Evolutionary conservation across 2,329 filamentous ascomycete genomes (phyloP).

Genomic region (Aspergillus awamori): DNA sequence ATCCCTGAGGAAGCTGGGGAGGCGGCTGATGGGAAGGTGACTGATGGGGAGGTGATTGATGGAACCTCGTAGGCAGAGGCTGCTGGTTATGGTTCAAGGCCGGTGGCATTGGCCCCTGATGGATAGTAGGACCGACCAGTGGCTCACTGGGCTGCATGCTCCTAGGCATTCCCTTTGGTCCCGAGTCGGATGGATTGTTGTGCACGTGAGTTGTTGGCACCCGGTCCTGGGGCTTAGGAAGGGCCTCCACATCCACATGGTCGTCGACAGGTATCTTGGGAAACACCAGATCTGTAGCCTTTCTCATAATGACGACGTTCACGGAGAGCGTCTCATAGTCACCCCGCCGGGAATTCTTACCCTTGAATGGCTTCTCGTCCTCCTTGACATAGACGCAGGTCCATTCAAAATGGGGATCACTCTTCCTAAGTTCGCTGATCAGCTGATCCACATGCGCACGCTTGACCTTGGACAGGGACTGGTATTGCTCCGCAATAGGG

Average conservation of each 20-base stretch:
- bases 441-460: conserved; percentile 40
- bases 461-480: conserved; percentile 30
- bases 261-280: conserved; percentile 13
- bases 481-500: conserved; percentile 33
- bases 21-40: background rate
- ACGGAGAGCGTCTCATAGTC: conserved; percentile 38
- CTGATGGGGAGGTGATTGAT: conserved; percentile 9
- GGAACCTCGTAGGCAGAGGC: conserved; percentile 13
- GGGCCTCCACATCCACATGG: conserved; percentile 22
- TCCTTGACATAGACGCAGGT: conserved; percentile 42
- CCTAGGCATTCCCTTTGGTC: background rate
- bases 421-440: conserved; percentile 35
- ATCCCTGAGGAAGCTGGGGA: conserved; percentile 8
- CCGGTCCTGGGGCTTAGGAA: conserved; percentile 16
- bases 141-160: background rate
- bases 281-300: conserved; percentile 24
- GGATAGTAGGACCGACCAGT: background rate
- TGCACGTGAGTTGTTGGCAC: background rate
- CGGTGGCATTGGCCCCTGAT: conserved; percentile 11
- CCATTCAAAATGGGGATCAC: conserved; percentile 39
- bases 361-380: conserved; percentile 30
- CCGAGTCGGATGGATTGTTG: background rate
- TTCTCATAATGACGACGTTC: conserved; percentile 39
- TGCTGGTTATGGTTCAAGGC: conserved; percentile 16
- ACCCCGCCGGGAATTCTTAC: conserved; percentile 30